Base-by-base conservation (phyloP, 129 eudicot species). In the Flaveria robusta region DNA sequence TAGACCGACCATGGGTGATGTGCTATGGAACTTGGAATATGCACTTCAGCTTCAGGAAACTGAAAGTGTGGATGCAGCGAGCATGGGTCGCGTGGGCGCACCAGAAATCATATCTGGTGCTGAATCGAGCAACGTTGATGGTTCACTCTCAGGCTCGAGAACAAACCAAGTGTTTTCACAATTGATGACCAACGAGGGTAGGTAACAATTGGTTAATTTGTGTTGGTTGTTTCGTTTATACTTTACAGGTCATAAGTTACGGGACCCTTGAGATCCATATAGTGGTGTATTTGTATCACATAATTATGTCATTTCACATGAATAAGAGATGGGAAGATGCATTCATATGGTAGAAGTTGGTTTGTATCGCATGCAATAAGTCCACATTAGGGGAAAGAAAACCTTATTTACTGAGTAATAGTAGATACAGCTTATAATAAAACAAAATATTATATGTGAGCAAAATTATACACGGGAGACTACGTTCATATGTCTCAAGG, bases 1-100 rank as follows among this genome's bases (percentile, higher is more conserved):
- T 76, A 89, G 97, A 74, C 97, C 97, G 3, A 84, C 90, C 2
- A 92, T 92, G 92, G 96, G 96, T 13, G 96, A 92, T 60, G 97
- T 92, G 15, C 70, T 92, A 76, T 92, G 97, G 97, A 92, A 89
- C 62, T 78, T 92, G 86, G 97, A 92, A 63, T 70, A 76, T 66
- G 91, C 93, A 43, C 89, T 89, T 76, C 96, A 88, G 83, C 87
- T 92, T 46, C 97, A 92, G 42, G 88, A 83, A 81, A 74, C 67
- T 9, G 76, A 66, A 63, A 68, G 77, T 24, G 83, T 46, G 71
- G 31, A 67, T 66, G 51, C 55, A 7, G 54, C 72, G 10, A 75
- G 51, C n/a, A 31, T n/a, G 26, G 42, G 29, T 29, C 76, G 62
- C 51, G 27, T 63, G 13, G 49, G 42, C 77, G 60, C 70, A 24